A percentile compares a stretch with the other conserved stretches of the same genome.
These are phyloP conservation scores for Plantago coronopus DNA, from an alignment of 305 asterid species.

Conservation along the genomic window DNA sequence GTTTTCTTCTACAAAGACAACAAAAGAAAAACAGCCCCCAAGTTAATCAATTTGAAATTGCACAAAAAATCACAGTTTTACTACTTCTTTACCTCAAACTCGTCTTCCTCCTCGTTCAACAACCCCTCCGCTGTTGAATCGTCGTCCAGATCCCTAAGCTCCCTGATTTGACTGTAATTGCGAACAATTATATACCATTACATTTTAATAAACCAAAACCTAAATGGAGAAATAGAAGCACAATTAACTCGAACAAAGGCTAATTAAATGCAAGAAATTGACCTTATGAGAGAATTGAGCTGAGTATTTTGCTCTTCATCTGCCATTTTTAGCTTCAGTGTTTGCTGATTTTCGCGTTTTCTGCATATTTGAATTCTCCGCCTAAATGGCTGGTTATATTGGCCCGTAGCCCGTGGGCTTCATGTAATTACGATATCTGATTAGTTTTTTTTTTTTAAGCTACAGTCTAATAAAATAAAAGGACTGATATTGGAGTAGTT, in stretches of 20 bases:
- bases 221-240: conserved; percentile 1
- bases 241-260: neutral
- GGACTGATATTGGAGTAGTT: too few species aligned
- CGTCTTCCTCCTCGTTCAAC: conserved; percentile 32
- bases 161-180: conserved; percentile 47
- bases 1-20: conserved; percentile 44
- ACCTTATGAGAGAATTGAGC: conserved; percentile 49
- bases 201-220: neutral
- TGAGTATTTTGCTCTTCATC: conserved; percentile 18
- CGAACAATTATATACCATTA: neutral
- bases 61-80: neutral
- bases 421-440: too few species aligned
- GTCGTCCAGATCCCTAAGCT: conserved; percentile 43
- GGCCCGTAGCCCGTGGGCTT: too few species aligned
- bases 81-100: conserved; percentile 45
- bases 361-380: too few species aligned
- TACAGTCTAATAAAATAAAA: too few species aligned
- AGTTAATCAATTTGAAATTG: neutral
- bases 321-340: too few species aligned
- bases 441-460: too few species aligned
- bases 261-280: neutral
- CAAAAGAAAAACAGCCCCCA: conserved; percentile 1
- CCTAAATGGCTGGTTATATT: too few species aligned
- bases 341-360: too few species aligned
- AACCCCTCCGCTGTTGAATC: conserved; percentile 31